Evolutionary conservation across 306 rosid genomes (phyloP), one percentile per base, ranked within the genome.

Genomic region (Cucurbita pepo): DNA sequence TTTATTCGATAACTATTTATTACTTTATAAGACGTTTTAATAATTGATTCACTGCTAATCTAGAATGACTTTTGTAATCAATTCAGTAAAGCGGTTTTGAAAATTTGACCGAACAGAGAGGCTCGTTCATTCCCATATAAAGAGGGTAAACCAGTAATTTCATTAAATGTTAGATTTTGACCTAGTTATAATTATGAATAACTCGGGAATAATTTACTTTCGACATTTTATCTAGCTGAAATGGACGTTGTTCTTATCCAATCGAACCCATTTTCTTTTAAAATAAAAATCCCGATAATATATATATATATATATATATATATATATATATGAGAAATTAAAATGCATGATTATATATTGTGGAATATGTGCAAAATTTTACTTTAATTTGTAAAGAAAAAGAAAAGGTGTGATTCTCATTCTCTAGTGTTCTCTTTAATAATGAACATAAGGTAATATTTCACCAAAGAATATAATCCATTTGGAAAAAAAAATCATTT

Each of bases 221-320:
- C 25, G 2, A 25, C 25, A 25, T 25, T 25, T 25, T 25, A 25
- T 25, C 25, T 25, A 1, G 18, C 56, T 75, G 84, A 77, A 78
- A 76, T 56, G 36, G 79, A 81, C 83, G 11, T 56, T 50, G 9
- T 75, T 74, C 86, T 81, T 83, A 88, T 84, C 96, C 82, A 64
- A 74, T 34, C 25, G 63, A 16, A 78, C 57, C 13, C 8, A 58
- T 0, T 1, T 59, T 77, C 12, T 3, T 47, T 12, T 47, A 47
- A 47, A 47, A 25, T 25, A 25, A 25, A 25, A 25, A 25, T 25
- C 25, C 25, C 25, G 2, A 25, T 2, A 47, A 47, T 2, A 10
- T 3, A 47, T 38, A 38, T 38, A 38, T 38, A 38, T 38, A 38
- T 38, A 38, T 38, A 47, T 0, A 21, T 58, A 22, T 6, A 57